These are phyloP conservation scores for Venturia nashicola DNA, from an alignment of 2,329 filamentous ascomycete species.

Conservation along the genomic window DNA sequence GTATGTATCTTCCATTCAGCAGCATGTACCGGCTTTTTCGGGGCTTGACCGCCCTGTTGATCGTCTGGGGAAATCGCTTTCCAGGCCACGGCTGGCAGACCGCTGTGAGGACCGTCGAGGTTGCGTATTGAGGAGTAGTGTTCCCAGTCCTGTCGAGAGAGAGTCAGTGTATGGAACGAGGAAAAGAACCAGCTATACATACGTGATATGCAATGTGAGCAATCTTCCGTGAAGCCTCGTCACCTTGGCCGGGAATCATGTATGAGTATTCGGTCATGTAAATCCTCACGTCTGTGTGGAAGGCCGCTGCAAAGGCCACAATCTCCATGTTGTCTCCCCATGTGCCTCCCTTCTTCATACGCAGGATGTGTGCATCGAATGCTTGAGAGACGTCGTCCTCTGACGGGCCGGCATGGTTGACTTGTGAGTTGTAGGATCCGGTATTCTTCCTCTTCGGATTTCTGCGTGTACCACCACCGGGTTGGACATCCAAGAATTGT, in stretches of 20 bases:
- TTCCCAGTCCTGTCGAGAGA: conserved; percentile 40
- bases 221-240: conserved; percentile 15
- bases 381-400: conserved; percentile 39
- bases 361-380: conserved; percentile 43
- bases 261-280: conserved; percentile 43
- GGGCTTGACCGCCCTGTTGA: conserved; percentile 25
- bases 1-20: conserved; percentile 4
- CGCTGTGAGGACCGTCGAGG: conserved; percentile 44
- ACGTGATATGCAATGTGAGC: conserved; percentile 51
- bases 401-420: conserved; percentile 36
- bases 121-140: conserved; percentile 57
- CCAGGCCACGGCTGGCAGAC: conserved; percentile 36
- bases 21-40: background rate
- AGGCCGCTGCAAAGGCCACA: conserved; percentile 51
- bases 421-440: conserved; percentile 33
- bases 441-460: conserved; percentile 47
- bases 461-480: conserved; percentile 41
- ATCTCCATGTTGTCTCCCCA: conserved; percentile 59
- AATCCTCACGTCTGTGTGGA: conserved; percentile 49
- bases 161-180: background rate
- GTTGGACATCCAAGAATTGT: conserved; percentile 46
- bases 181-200: conserved; percentile 22
- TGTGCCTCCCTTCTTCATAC: conserved; percentile 47
- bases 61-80: conserved; percentile 28
- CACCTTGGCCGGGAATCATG: conserved; percentile 31